Percentiles rank a stretch among this genome's conserved stretches.
phyloP scores from a whole-genome alignment of 73 alveolate species.

The Paramecium bursaria region DNA sequence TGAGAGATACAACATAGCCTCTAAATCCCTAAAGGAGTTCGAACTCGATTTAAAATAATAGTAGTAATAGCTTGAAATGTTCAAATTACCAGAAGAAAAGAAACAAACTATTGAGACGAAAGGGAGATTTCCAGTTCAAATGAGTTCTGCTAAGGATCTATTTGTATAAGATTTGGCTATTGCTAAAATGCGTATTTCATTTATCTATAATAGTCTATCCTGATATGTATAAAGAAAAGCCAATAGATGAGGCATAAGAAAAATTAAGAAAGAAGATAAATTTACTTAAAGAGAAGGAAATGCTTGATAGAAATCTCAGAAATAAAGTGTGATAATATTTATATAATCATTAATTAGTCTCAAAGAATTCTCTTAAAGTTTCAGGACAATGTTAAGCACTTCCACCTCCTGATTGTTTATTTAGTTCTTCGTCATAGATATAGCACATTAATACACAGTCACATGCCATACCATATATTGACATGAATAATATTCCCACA shows the following conservation, averaged over 20 bases:
- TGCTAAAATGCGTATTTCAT: constrained; percentile 34
- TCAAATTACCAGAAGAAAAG: constrained; percentile 44
- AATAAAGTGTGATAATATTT: constrained; percentile 24
- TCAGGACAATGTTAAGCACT: too few species aligned
- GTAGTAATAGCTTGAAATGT: constrained; percentile 30
- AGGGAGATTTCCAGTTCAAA: constrained; percentile 45
- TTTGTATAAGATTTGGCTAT: constrained; percentile 1
- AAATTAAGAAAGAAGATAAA: constrained; percentile 48
- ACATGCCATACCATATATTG: constrained; percentile 85
- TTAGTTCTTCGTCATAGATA: constrained; percentile 82
- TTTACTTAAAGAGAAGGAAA: constrained; percentile 25
- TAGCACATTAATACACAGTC: constrained; percentile 81
- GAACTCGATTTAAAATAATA: constrained; percentile 12
- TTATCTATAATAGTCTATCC: constrained; percentile 45
- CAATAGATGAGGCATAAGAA: constrained; percentile 32
- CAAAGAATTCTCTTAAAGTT: too few species aligned
- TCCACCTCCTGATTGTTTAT: constrained; percentile 59
- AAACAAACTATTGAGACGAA: not conserved
- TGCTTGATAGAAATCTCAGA: constrained; percentile 43
- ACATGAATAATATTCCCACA: constrained; percentile 79
- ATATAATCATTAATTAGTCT: too few species aligned
- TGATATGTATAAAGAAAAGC: constrained; percentile 46
- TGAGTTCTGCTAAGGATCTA: constrained; percentile 7
- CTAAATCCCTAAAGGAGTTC: constrained; percentile 25
- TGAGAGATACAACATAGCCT: not conserved